These are phyloP conservation scores for Aureobasidium mangrovei DNA, from an alignment of 2,329 filamentous ascomycete species.

Conservation along the genomic window DNA sequence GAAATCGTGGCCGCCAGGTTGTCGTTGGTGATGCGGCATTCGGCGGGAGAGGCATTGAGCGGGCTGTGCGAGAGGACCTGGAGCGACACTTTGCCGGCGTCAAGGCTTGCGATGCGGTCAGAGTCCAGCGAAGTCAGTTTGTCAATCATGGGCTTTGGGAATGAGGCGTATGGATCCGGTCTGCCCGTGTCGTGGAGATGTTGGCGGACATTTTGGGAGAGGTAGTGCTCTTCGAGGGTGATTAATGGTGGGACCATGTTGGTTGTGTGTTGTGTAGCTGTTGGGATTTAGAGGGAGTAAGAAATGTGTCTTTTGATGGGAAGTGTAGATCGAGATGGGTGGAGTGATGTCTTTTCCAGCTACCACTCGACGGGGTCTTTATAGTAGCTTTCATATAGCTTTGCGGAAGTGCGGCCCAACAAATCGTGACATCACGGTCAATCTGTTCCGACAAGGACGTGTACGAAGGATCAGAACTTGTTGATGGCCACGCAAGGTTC, in stretches of 20 bases:
- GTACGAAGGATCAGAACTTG: no score
- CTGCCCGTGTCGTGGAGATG: conserved; percentile 2
- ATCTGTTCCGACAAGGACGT: no score
- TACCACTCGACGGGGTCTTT: no score
- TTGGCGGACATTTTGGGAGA: conserved; percentile 18
- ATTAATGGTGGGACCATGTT: conserved; percentile 27
- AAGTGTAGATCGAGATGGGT: no score
- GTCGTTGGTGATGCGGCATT: conserved; percentile 27
- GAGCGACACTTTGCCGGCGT: conserved; percentile 25
- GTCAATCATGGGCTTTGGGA: conserved; percentile 1
- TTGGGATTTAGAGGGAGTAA: no score
- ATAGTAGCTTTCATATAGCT: no score
- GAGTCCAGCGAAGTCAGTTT: conserved; percentile 24
- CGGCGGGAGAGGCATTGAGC: conserved; percentile 20
- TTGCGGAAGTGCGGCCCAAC: no score
- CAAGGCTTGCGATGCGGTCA: conserved; percentile 26
- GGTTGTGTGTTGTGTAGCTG: neutral
- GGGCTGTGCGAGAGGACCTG: conserved; percentile 30
- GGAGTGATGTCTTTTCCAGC: no score
- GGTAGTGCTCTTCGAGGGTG: conserved; percentile 31
- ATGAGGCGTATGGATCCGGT: conserved; percentile 5
- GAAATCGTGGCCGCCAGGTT: conserved; percentile 24
- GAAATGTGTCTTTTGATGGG: no score
- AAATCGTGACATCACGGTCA: no score
- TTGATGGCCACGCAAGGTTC: no score